Conservation (phyloP, 768 basidiomycete species). For the Sarcodon aspratus region DNA sequence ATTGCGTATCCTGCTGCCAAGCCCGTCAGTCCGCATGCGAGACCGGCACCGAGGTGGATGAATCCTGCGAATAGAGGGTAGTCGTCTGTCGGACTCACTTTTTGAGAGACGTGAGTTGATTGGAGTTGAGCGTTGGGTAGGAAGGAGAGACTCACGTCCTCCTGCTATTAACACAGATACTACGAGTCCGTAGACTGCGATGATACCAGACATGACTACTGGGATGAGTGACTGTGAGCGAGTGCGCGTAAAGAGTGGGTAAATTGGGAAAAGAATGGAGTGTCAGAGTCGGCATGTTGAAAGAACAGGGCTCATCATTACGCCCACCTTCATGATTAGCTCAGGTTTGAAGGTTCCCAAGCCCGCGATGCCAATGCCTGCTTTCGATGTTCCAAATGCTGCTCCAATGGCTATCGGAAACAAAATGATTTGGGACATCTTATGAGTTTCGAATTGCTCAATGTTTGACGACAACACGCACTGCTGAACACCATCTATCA, state of each 20-base stretch:
- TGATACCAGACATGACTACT: slow-evolving; percentile 97
- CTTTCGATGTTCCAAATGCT: slow-evolving; percentile 92
- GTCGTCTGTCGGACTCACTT: slow-evolving; percentile 50
- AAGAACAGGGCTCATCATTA: neutral
- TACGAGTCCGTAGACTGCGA: slow-evolving; percentile 94
- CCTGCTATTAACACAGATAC: slow-evolving; percentile 90
- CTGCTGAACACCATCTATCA: slow-evolving; percentile 93
- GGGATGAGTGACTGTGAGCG: slow-evolving; percentile 74
- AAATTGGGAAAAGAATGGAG: neutral
- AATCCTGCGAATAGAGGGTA: slow-evolving; percentile 85
- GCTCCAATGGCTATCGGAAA: slow-evolving; percentile 75
- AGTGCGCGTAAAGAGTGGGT: neutral
- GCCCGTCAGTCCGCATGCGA: slow-evolving; percentile 87
- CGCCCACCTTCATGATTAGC: slow-evolving; percentile 92
- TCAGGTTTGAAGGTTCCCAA: slow-evolving; percentile 91
- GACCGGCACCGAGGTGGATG: slow-evolving; percentile 84
- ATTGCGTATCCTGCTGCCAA: slow-evolving; percentile 93
- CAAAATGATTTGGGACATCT: neutral
- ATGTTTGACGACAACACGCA: slow-evolving; percentile 29
- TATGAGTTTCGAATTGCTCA: neutral
- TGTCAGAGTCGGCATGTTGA: neutral
- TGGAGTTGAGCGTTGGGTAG: slow-evolving; percentile 2
- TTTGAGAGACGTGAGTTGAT: slow-evolving; percentile 8
- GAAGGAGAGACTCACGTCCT: slow-evolving; percentile 26
- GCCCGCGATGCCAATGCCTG: slow-evolving; percentile 95